phyloP scores from a whole-genome alignment of 306 rosid genomes.

The Quercus wislizeni region DNA sequence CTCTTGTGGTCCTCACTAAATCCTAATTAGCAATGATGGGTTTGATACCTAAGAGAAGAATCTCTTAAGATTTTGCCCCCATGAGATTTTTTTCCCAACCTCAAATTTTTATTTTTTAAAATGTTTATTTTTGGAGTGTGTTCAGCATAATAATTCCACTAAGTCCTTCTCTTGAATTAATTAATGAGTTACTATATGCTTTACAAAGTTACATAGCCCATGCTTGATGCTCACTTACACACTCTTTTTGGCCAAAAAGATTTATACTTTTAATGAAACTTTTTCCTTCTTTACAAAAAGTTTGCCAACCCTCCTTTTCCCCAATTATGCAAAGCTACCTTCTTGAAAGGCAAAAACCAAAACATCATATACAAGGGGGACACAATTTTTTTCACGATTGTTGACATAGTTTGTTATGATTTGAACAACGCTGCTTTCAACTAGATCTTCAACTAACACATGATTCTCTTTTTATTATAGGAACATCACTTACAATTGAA shows the following conservation, averaged over 20 bases:
- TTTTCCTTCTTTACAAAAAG: conserved; percentile 50
- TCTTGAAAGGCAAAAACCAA: background rate
- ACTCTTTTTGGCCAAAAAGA: conserved; percentile 12
- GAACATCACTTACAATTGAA: too few relatives aligned
- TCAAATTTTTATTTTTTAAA: background rate
- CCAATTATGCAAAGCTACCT: conserved; percentile 27
- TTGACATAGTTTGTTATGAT: too few relatives aligned
- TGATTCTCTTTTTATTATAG: too few relatives aligned
- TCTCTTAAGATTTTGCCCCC: conserved; percentile 25
- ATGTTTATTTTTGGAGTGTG: too few relatives aligned
- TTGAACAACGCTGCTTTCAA: too few relatives aligned
- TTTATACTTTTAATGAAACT: conserved; percentile 42
- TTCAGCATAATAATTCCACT: background rate
- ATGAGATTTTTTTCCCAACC: background rate
- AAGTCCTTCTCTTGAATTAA: background rate
- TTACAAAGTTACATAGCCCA: conserved; percentile 38
- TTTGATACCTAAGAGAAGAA: conserved; percentile 33
- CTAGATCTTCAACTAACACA: too few relatives aligned
- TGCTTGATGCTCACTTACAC: conserved; percentile 19
- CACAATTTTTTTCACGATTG: too few relatives aligned
- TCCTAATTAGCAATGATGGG: conserved; percentile 58
- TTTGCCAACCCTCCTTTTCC: conserved; percentile 29
- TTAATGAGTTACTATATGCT: conserved; percentile 13
- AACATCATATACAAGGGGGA: too few relatives aligned
- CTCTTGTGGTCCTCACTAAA: conserved; percentile 49